Conservation (phyloP, 83 land plant genomes). For the Picea engelmannii region DNA sequence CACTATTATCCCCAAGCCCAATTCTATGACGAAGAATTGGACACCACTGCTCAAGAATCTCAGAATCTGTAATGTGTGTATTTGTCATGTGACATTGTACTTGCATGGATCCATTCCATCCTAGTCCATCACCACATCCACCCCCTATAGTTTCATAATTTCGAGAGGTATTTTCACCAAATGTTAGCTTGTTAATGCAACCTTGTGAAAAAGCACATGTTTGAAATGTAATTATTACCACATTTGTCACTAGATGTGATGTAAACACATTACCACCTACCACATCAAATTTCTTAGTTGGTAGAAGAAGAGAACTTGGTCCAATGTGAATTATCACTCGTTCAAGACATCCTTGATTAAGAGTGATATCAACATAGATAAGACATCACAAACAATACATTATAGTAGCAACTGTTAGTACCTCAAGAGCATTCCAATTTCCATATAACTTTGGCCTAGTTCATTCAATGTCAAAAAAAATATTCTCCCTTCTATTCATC, state of each 20-base stretch:
- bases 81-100: too few relatives aligned
- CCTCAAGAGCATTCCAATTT: constrained; percentile 99
- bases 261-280: constrained; percentile 99
- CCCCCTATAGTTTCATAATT: too few relatives aligned
- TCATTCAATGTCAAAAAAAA: constrained; percentile 81
- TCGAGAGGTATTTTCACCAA: constrained; percentile 91
- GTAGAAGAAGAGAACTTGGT: constrained; percentile 83
- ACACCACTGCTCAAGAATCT: too few relatives aligned
- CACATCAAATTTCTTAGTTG: constrained; percentile 97
- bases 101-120: too few relatives aligned
- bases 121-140: too few relatives aligned
- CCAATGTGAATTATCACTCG: constrained; percentile 90
- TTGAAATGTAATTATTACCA: constrained; percentile 88
- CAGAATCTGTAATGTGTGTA: too few relatives aligned
- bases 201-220: constrained; percentile 99
- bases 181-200: constrained; percentile 98
- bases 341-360: constrained; percentile 98
- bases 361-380: constrained; percentile 97
- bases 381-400: constrained; percentile 94
- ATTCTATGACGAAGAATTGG: too few relatives aligned
- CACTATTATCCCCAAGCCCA: too few relatives aligned
- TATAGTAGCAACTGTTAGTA: constrained; percentile 96
- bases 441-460: constrained; percentile 94
- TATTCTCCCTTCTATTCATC: constrained; percentile 81
- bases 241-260: constrained; percentile 96